Percentiles rank a stretch among this genome's conserved stretches.
Conservation (phyloP, 352 stramenopile species). For the Phytophthora multivora region DNA sequence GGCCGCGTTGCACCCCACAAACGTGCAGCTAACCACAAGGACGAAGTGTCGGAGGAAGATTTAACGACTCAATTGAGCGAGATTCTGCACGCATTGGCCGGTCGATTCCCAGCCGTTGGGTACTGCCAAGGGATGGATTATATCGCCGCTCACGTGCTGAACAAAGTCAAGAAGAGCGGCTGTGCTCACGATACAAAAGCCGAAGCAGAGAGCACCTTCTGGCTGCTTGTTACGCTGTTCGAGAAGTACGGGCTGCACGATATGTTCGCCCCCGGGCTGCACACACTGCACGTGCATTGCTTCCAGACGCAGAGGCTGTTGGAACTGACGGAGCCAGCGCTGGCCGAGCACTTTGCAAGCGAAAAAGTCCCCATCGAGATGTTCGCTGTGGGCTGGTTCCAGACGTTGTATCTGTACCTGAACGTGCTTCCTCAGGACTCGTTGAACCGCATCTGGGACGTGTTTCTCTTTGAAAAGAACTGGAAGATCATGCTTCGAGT, state of each 20-base stretch:
- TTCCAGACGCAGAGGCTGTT: slow-evolving; percentile 81
- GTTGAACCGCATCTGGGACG: slow-evolving; percentile 84
- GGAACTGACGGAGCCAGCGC: slow-evolving; percentile 53
- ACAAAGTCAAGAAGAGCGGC: slow-evolving; percentile 80
- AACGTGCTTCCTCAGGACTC: slow-evolving; percentile 77
- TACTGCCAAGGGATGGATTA: slow-evolving; percentile 92
- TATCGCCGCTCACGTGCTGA: slow-evolving; percentile 79
- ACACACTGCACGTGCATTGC: slow-evolving; percentile 76
- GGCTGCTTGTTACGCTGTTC: slow-evolving; percentile 82
- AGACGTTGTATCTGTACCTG: slow-evolving; percentile 88
- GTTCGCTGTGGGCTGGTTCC: slow-evolving; percentile 90
- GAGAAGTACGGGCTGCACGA: slow-evolving; percentile 80
- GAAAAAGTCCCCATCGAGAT: slow-evolving; percentile 87
- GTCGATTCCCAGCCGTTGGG: slow-evolving; percentile 80
- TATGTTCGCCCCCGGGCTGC: slow-evolving; percentile 79
- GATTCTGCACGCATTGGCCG: slow-evolving; percentile 80
- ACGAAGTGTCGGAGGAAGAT: slow-evolving; percentile 68
- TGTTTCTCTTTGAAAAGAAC: slow-evolving; percentile 86
- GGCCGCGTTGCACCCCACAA: slow-evolving; percentile 83
- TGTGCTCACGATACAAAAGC: slow-evolving; percentile 34
- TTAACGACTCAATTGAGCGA: slow-evolving; percentile 77
- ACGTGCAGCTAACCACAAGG: slow-evolving; percentile 55
- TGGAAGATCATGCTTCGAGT: slow-evolving; percentile 87
- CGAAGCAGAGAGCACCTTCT: slow-evolving; percentile 82
- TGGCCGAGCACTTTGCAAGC: slow-evolving; percentile 73